Conservation (phyloP, 2,329 filamentous ascomycete genomes). For the Apiospora saccharicola region DNA sequence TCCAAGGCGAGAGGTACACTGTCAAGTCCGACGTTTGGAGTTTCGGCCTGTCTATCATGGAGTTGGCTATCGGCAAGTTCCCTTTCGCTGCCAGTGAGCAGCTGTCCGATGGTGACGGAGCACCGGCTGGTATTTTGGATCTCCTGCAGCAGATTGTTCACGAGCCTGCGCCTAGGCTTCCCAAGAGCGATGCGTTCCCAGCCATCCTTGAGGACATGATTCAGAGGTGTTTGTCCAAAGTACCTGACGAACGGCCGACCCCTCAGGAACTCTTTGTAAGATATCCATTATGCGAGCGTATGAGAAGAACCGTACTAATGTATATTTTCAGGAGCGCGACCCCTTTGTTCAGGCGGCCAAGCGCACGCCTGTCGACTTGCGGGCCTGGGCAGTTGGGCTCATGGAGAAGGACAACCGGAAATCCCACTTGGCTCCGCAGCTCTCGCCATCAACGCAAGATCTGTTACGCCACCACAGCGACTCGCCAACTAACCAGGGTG, state of each 20-base stretch:
- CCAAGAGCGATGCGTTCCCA: slow-evolving; percentile 97
- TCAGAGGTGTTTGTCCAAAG: slow-evolving; percentile 92
- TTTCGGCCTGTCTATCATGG: slow-evolving; percentile 94
- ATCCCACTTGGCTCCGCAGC: slow-evolving; percentile 84
- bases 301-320: background rate
- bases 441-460: slow-evolving; percentile 80
- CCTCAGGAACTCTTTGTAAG: slow-evolving; percentile 91
- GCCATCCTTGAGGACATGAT: slow-evolving; percentile 96
- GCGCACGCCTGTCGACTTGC: slow-evolving; percentile 91
- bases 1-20: slow-evolving; percentile 95
- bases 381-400: slow-evolving; percentile 91
- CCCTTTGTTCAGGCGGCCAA: slow-evolving; percentile 96
- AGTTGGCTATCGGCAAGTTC: slow-evolving; percentile 96
- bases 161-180: slow-evolving; percentile 90
- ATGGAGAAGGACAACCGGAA: slow-evolving; percentile 97
- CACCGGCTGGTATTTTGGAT: slow-evolving; percentile 93
- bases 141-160: slow-evolving; percentile 97
- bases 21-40: slow-evolving; percentile 99
- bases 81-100: slow-evolving; percentile 83
- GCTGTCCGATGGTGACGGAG: slow-evolving; percentile 76
- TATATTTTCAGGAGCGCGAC: slow-evolving; percentile 76
- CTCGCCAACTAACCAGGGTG: slow-evolving; percentile 61
- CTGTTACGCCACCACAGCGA: slow-evolving; percentile 71
- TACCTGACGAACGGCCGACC: slow-evolving; percentile 86
- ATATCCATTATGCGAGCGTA: slow-evolving; percentile 27